Evolutionary conservation across 2,329 filamentous ascomycete species (phyloP), one percentile per base, ranked within the genome.

Genomic region (Leptographium lundbergii): DNA sequence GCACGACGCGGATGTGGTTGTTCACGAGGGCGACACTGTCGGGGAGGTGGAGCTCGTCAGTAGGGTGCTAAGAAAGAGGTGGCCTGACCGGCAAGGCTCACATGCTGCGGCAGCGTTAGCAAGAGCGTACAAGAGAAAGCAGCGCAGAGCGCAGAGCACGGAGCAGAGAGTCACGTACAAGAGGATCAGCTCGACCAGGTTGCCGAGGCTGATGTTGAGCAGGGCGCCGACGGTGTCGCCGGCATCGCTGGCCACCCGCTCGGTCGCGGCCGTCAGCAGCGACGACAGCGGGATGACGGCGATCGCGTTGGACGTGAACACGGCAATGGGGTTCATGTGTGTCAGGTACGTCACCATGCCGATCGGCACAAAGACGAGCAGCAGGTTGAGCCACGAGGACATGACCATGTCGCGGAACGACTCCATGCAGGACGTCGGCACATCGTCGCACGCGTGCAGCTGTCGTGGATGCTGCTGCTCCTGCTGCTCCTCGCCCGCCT

Each of bases 1-100:
- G 94, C n/a, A 97, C 92, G 64, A 97, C 91, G 67, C 92, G 86
- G 69, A 96, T 94, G 73, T 97, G 88, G 62, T 84, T 83, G 66
- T 92, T 84, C 65, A 78, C 83, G 51, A 97, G 80, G 29, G 92
- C 92, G 65, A 97, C 61, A 22, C 60, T 61, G 34, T 45, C 11
- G n/a, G 10, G 36, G n/a, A n/a, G 10, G 39, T 39, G n/a, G 19
- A 19, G 22, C 19, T 29, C 19, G 39, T 45, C 39, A 29, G 54
- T 25, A 32, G 25, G 25, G 13, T 4, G 24, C 2, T 64, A 80
- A 24, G 19, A 11, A 3, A 19, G 39, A 27, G 29, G 25, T 17
- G 19, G 22, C 10, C 24, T 27, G 13, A n/a, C 32, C 14, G 53
- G 34, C 19, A 27, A 80, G 42, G 42, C 73, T 89, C 42, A 87